These are phyloP conservation scores for Fusarium sp. DNA, from an alignment of 2,329 filamentous ascomycete species.

Conservation along the genomic window DNA sequence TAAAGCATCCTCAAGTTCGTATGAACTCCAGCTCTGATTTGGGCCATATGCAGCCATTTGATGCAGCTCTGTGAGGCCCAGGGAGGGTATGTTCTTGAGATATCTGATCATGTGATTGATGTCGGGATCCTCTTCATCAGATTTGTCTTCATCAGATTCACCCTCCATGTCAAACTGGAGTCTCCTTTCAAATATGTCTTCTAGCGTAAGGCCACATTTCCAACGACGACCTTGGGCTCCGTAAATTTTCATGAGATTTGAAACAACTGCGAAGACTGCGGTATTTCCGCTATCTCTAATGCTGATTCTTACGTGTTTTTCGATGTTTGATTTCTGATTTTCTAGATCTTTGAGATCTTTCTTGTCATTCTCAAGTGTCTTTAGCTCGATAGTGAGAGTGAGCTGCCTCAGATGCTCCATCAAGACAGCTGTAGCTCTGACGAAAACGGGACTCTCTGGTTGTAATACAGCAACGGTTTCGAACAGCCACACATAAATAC, in stretches of 20 bases:
- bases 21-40: fast-evolving
- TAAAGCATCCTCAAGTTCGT: too few species aligned
- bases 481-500: background rate
- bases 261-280: background rate
- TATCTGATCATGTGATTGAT: background rate
- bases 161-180: background rate
- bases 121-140: background rate
- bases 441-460: background rate
- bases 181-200: too few species aligned
- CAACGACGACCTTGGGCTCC: background rate
- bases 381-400: background rate
- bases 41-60: too few species aligned
- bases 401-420: background rate
- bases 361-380: background rate
- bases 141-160: background rate
- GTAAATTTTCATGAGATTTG: background rate
- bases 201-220: background rate
- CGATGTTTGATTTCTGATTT: background rate
- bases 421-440: background rate
- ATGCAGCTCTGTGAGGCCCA: background rate
- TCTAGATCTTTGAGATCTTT: too few species aligned
- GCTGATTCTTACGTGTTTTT: too few species aligned
- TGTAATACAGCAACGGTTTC: background rate
- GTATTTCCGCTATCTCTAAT: too few species aligned
- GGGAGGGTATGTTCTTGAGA: background rate